Evolutionary conservation across 2,329 filamentous ascomycete genomes (phyloP), one percentile per base, ranked within the genome.

Genomic region (Ophiostoma triangulosporum): DNA sequence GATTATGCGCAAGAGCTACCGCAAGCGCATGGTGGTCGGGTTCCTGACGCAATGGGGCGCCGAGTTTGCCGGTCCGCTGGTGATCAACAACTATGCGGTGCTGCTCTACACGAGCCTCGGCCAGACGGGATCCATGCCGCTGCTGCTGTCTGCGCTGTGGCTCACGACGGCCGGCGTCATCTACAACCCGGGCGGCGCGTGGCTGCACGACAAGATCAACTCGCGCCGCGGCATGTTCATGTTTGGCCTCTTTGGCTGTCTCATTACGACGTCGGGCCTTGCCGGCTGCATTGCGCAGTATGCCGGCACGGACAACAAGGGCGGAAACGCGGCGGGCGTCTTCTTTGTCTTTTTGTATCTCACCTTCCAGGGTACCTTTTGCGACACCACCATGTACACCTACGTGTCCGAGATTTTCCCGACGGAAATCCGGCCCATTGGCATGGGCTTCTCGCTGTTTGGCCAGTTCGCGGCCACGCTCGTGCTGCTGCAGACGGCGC

Each of bases 11-110:
- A 68, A 66, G 55, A 71, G 70, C 8, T 74, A 74, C 56, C 64
- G 73, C 17, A 76, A 73, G 63, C 65, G 74, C 0, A 73, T 76
- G 71, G 64, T 69, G 1, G 73, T 76, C 40, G 73, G 72, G 0
- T 76, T 76, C 56, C 62, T 76, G 33, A 76, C 72, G 0, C 73
- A 75, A 57, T 76, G 72, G 71, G 73, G 73, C 22, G 72, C 73
- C 2, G 72, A 76, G 52, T 76, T 75, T 59, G 71, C 68, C n/a
- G 73, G 73, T 20, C 0, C 72, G 11, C 64, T 76, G 1, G 71
- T 76, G 15, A 75, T 76, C 53, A 75, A 75, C 58, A 70, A 69
- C 55, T 69, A 69, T 6, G 58, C 65, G 0, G 66, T 69, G 7
- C 64, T 69, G 6, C 59, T 70, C 0, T 70, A 43, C 20, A 43